These are phyloP conservation scores for Botrytis paeoniae DNA, from an alignment of 2,329 filamentous ascomycete species.

Conservation along the genomic window DNA sequence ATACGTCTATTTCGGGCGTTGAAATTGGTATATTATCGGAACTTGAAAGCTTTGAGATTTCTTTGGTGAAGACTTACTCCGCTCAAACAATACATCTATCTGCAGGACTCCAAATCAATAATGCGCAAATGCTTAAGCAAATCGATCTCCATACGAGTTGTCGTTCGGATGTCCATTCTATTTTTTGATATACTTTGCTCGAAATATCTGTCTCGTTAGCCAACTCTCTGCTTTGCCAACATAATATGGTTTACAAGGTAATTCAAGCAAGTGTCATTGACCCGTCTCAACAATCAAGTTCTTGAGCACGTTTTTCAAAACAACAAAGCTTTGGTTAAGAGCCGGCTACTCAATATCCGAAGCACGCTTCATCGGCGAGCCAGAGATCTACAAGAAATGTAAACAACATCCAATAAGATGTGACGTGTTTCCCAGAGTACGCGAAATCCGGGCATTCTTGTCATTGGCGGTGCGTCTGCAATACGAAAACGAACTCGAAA, in stretches of 20 bases:
- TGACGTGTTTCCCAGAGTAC: not conserved
- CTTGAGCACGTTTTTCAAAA: not conserved
- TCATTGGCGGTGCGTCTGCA: not conserved
- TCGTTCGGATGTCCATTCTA: not conserved
- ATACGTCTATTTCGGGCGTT: not conserved
- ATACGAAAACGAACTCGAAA: conserved; percentile 17
- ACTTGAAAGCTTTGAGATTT: not conserved
- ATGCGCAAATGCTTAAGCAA: not conserved
- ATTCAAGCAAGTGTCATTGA: conserved; percentile 7
- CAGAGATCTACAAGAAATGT: not conserved
- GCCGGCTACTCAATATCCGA: conserved; percentile 4
- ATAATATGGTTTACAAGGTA: not conserved
- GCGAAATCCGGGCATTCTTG: not conserved
- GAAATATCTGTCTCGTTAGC: not conserved
- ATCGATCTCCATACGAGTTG: not conserved
- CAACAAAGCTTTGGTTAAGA: not conserved
- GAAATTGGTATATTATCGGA: not conserved
- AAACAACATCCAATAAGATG: not conserved
- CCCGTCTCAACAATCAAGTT: not conserved
- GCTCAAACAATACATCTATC: not conserved
- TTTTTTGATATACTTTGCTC: not conserved
- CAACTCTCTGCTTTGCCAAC: not conserved
- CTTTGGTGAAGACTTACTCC: not conserved
- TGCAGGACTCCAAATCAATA: not conserved
- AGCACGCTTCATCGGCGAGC: not conserved